Conservation (phyloP, 768 basidiomycete genomes). For the Lentinula lateritia region DNA sequence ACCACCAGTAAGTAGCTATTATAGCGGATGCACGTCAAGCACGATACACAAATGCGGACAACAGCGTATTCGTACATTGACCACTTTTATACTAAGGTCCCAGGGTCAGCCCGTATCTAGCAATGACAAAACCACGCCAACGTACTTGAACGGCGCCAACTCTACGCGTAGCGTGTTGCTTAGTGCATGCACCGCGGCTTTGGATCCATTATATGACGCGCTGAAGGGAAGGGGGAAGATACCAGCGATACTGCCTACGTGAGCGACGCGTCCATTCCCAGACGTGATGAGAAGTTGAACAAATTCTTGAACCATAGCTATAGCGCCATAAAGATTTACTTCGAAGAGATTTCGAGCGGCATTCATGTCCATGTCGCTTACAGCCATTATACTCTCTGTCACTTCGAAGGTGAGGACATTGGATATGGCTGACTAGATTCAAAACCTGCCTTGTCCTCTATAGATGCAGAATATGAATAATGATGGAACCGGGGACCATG, state of each 20-base stretch:
- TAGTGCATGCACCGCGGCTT: slow-evolving; percentile 22
- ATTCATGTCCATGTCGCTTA: slow-evolving; percentile 16
- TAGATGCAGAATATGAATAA: neutral
- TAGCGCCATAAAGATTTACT: slow-evolving; percentile 20
- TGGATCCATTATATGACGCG: slow-evolving; percentile 20
- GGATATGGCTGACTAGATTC: too few relatives aligned
- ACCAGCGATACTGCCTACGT: slow-evolving; percentile 18
- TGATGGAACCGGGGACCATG: neutral
- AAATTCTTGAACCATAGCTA: slow-evolving; percentile 21
- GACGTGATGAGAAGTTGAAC: slow-evolving; percentile 16
- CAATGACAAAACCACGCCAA: neutral
- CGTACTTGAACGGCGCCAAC: slow-evolving; percentile 20
- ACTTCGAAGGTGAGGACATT: too few relatives aligned
- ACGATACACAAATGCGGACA: neutral
- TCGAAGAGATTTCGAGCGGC: slow-evolving; percentile 16
- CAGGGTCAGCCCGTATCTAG: neutral
- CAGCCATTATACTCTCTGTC: slow-evolving; percentile 12
- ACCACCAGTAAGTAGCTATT: slow-evolving; percentile 9
- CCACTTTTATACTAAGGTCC: slow-evolving; percentile 7
- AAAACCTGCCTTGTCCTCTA: slow-evolving; percentile 10
- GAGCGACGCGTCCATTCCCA: slow-evolving; percentile 17
- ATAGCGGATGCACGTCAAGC: neutral
- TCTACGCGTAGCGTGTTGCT: slow-evolving; percentile 23
- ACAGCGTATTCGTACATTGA: slow-evolving; percentile 2
- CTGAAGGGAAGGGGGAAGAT: slow-evolving; percentile 21